phyloP scores from a whole-genome alignment of 371 early-diverging fungal genomes.

The Apophysomyces variabilis region DNA sequence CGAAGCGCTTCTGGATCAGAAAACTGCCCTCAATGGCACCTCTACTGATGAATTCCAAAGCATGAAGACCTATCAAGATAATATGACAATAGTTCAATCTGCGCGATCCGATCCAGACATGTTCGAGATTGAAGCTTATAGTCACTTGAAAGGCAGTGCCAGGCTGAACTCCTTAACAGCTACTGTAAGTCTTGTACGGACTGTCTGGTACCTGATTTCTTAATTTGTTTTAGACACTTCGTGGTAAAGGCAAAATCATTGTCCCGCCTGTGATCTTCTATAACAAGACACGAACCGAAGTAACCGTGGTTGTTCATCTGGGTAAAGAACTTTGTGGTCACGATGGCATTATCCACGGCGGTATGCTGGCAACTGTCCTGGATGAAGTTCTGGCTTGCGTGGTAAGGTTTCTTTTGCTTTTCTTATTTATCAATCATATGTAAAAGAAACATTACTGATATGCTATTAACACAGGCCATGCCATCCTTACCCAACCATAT shows the following conservation, averaged over 20 bases:
- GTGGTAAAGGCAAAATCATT: constrained; percentile 45
- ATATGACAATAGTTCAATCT: constrained; percentile 36
- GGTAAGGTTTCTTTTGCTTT: constrained; percentile 27
- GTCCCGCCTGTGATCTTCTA: constrained; percentile 44
- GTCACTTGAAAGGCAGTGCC: constrained; percentile 29
- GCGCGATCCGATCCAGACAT: constrained; percentile 33
- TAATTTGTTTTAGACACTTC: constrained; percentile 34
- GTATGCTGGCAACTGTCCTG: constrained; percentile 68
- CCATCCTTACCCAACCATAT: constrained; percentile 67
- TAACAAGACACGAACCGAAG: constrained; percentile 43
- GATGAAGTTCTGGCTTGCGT: constrained; percentile 69
- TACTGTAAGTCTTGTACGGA: constrained; percentile 28
- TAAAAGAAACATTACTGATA: constrained; percentile 9
- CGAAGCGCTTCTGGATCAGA: constrained; percentile 26
- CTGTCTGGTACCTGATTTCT: background rate
- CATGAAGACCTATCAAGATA: constrained; percentile 28
- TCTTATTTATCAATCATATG: background rate
- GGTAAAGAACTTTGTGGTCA: constrained; percentile 63
- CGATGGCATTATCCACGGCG: constrained; percentile 72
- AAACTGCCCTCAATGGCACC: constrained; percentile 15
- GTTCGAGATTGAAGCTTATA: constrained; percentile 38
- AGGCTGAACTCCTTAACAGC: constrained; percentile 40
- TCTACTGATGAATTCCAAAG: constrained; percentile 1
- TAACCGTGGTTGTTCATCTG: constrained; percentile 40
- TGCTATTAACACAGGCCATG: constrained; percentile 39